A percentile compares a stretch with the other conserved stretches of the same genome.
Evolutionary conservation across 805 yeast genomes (phyloP).

Genomic region (Cyberlindnera meyerae): DNA sequence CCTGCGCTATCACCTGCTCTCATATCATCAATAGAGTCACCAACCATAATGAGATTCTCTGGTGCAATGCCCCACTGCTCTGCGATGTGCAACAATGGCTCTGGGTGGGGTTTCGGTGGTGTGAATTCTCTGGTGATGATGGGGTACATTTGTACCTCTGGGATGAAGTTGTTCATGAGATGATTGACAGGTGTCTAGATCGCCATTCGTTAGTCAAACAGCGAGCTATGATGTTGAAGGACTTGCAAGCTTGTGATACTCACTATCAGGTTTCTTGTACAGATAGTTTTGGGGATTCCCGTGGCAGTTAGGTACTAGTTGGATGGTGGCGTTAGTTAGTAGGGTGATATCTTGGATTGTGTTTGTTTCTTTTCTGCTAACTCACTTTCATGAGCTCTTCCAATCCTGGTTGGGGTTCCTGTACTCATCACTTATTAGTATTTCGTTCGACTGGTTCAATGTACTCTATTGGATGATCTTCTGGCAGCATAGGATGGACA

Average conservation of each 20-base stretch:
- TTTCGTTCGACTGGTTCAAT: too few relatives aligned
- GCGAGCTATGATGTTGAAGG: too few relatives aligned
- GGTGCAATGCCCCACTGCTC: slow-evolving; percentile 43
- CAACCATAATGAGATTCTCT: slow-evolving; percentile 56
- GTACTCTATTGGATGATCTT: too few relatives aligned
- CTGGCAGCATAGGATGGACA: too few relatives aligned
- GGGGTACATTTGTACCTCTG: slow-evolving; percentile 41
- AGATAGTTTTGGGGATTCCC: slow-evolving; percentile 46
- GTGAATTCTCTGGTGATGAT: slow-evolving; percentile 57
- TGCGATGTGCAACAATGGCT: slow-evolving; percentile 55
- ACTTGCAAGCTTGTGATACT: slow-evolving; percentile 5
- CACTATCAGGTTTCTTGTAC: slow-evolving; percentile 51
- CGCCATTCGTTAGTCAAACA: too few relatives aligned
- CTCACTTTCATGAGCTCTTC: slow-evolving; percentile 13
- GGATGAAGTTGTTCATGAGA: slow-evolving; percentile 41
- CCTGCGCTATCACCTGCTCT: slow-evolving; percentile 62
- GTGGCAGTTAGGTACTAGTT: slow-evolving; percentile 9
- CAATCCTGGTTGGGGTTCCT: slow-evolving; percentile 25
- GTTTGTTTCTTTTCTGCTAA: too few relatives aligned
- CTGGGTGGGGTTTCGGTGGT: slow-evolving; percentile 68
- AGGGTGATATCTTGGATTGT: too few relatives aligned
- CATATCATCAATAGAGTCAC: slow-evolving; percentile 71
- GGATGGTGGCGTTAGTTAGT: slow-evolving; percentile 23
- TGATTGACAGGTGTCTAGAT: slow-evolving; percentile 45
- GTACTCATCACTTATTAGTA: neutral